phyloP scores from a whole-genome alignment of 2,329 filamentous ascomycete species.

The Trichoderma polysporum region DNA sequence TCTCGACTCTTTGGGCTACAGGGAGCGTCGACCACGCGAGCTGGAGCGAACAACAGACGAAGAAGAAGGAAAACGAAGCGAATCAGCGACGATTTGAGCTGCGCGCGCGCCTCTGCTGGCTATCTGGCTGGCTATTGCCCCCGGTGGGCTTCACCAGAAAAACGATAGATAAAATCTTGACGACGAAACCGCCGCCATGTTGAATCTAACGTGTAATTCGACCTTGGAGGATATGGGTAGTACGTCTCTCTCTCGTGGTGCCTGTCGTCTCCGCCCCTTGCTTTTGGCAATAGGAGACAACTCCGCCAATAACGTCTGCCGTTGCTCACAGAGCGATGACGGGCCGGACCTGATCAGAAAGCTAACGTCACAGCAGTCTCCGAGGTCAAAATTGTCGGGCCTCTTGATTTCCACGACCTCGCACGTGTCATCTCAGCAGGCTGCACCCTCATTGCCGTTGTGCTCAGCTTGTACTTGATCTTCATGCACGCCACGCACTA shows the following conservation, averaged over 20 bases:
- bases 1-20: neutral
- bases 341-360: neutral
- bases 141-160: neutral
- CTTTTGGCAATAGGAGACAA: neutral
- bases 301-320: neutral
- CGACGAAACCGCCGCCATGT: conserved; percentile 18
- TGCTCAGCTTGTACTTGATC: conserved; percentile 56
- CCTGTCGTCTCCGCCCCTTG: conserved; percentile 1
- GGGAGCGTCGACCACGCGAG: neutral
- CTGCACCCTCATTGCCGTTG: conserved; percentile 50
- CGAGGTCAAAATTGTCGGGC: conserved; percentile 48
- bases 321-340: neutral
- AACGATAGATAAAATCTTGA: neutral
- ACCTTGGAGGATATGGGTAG: conserved; percentile 46
- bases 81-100: neutral
- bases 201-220: conserved; percentile 44
- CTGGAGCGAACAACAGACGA: neutral
- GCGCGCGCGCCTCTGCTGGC: conserved; percentile 2
- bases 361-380: conserved; percentile 36
- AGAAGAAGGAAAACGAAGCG: neutral
- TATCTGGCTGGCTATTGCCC: conserved; percentile 6
- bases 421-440: conserved; percentile 52
- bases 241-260: conserved; percentile 29
- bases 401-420: conserved; percentile 55
- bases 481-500: conserved; percentile 61